Percentiles rank a stretch among this genome's conserved stretches.
These are phyloP conservation scores for Zygoascus hellenicus DNA, from an alignment of 1,139 yeast species.

Conservation along the genomic window DNA sequence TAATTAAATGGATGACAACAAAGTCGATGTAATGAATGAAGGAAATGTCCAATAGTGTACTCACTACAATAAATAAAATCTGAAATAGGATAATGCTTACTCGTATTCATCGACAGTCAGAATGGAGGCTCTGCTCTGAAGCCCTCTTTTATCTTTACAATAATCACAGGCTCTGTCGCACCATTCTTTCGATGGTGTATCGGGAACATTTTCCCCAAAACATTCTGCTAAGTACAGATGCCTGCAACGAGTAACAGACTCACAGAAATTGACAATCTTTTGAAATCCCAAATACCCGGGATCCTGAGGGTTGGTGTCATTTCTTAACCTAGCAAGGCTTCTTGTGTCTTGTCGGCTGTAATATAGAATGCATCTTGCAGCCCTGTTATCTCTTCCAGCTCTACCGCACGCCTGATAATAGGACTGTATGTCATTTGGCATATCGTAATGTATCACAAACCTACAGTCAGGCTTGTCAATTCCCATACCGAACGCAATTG, in stretches of 20 bases:
- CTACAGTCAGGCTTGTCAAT: slow-evolving; percentile 90
- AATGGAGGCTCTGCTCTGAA: too few species aligned
- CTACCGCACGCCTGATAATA: slow-evolving; percentile 93
- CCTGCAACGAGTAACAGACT: slow-evolving; percentile 72
- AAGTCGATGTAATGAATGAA: too few species aligned
- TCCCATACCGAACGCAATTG: slow-evolving; percentile 96
- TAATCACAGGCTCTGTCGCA: slow-evolving; percentile 33
- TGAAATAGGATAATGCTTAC: slow-evolving; percentile 7
- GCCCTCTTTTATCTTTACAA: slow-evolving; percentile 24
- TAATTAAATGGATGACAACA: slow-evolving; percentile 7
- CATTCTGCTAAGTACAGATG: slow-evolving; percentile 72
- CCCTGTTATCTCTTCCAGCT: slow-evolving; percentile 87
- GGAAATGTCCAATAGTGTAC: background rate
- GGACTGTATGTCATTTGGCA: slow-evolving; percentile 83
- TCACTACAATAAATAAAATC: slow-evolving; percentile 34
- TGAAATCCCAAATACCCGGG: slow-evolving; percentile 1
- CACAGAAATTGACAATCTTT: slow-evolving; percentile 76
- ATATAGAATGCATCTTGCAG: slow-evolving; percentile 72
- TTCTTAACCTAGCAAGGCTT: slow-evolving; percentile 48
- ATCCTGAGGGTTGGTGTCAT: background rate
- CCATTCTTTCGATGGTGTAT: slow-evolving; percentile 18
- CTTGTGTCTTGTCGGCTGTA: slow-evolving; percentile 36
- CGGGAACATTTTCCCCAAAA: slow-evolving; percentile 53
- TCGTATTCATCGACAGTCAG: too few species aligned
- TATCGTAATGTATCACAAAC: slow-evolving; percentile 74